Base-by-base conservation (phyloP, 2,329 filamentous ascomycete species). In the Paraphoma chrysanthemicola region DNA sequence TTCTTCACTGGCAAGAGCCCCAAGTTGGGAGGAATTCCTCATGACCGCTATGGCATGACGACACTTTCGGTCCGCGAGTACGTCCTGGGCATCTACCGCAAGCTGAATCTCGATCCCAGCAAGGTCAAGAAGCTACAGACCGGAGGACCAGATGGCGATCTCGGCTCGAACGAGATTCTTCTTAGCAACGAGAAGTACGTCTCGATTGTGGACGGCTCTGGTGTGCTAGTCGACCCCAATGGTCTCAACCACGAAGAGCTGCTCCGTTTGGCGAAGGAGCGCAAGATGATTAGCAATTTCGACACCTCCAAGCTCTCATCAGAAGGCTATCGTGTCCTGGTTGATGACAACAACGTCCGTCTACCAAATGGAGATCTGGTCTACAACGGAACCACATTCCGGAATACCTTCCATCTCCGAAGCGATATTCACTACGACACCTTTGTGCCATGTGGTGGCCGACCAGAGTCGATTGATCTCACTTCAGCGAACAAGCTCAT, bases 1-100 rank as follows among this genome's bases (percentile, higher is more conserved):
- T 99, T 99, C 86, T 99, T 99, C 85, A 99, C 95, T 2, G 95
- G 95, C 72, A 99, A 99, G 85, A 97, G 92, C 67, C 95, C 93
- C 51, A 95, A 91, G 79, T 86, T 99, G 12, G 95, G 95, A 62
- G 95, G 95, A 74, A 99, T 99, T 67, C 95, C 95, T 38, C 95
- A 99, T 78, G 95, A 99, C 76, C 81, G 84, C 41, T 99, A 99
- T 73, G 95, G 95, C 70, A 99, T 99, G 95, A 99, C 95, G 0
- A 98, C 95, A 0, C 81, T 98, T 54, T 97, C 93, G 6, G 94
- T 99, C 48, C 92, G 95, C 44, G 92, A 99, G 79, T 99, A 96
- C 69, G 91, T 99, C 64, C 88, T 93, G 71, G 95, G 95, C 45
- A 97, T 99, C 78, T 98, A 99, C 83, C 90, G 95, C 76, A 98